These are phyloP conservation scores for Fusarium papillatum DNA, from an alignment of 2,329 filamentous ascomycete species.

Conservation along the genomic window DNA sequence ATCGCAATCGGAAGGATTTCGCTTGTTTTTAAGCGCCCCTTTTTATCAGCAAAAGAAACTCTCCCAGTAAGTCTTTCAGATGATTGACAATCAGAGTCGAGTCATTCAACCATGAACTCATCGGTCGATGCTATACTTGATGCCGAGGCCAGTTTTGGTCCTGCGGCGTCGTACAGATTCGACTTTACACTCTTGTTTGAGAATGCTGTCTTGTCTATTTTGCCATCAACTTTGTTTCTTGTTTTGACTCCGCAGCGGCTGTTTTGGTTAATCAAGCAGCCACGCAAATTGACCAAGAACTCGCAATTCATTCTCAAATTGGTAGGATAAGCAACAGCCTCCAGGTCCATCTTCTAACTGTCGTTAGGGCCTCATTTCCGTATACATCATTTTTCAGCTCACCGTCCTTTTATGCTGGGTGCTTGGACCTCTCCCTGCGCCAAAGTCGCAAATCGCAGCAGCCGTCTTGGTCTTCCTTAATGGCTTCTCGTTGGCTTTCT, in stretches of 20 bases:
- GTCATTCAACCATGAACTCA: not conserved
- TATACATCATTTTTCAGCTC: constrained; percentile 13
- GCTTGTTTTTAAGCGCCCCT: not conserved
- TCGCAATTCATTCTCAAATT: constrained; percentile 15
- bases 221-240: constrained; percentile 20
- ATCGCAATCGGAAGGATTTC: not conserved
- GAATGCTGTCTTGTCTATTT: constrained; percentile 14
- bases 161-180: constrained; percentile 14
- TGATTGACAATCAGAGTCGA: too few relatives aligned
- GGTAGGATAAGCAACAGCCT: not conserved
- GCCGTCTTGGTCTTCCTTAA: constrained; percentile 23
- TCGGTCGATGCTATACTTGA: not conserved
- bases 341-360: not conserved
- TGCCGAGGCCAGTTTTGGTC: constrained; percentile 6
- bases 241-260: constrained; percentile 9
- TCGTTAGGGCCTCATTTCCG: constrained; percentile 3
- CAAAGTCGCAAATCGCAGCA: constrained; percentile 9
- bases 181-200: constrained; percentile 25
- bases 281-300: constrained; percentile 8
- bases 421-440: not conserved
- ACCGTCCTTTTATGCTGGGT: constrained; percentile 11
- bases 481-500: constrained; percentile 7
- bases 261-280: constrained; percentile 9
- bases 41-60: not conserved
- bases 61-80: not conserved